These are phyloP conservation scores for Pythium sukuiense DNA, from an alignment of 352 stramenopile species.

Conservation along the genomic window DNA sequence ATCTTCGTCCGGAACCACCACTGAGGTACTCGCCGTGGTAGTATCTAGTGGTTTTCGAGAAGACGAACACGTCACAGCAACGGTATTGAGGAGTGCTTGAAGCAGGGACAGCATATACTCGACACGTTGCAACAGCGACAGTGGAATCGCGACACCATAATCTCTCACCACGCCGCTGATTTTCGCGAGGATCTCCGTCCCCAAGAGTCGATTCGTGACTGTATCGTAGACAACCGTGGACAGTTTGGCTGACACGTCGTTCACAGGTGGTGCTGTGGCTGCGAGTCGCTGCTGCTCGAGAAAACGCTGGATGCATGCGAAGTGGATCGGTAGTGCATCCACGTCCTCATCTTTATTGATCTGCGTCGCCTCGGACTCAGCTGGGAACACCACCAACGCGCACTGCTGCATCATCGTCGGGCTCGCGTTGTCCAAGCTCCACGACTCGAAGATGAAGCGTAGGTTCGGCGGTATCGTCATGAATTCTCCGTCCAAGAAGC, in stretches of 20 bases:
- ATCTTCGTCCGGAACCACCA: slow-evolving; percentile 16
- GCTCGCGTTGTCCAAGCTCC: slow-evolving; percentile 23
- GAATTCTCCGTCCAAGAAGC: slow-evolving; percentile 32
- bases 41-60: slow-evolving; percentile 15
- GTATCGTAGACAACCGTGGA: slow-evolving; percentile 24
- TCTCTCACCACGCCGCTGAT: slow-evolving; percentile 30
- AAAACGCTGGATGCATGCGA: slow-evolving; percentile 32
- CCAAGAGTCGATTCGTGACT: slow-evolving; percentile 27
- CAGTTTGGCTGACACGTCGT: background rate
- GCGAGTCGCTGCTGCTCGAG: slow-evolving; percentile 26
- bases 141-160: slow-evolving; percentile 26
- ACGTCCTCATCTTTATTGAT: slow-evolving; percentile 14
- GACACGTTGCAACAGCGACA: slow-evolving; percentile 45
- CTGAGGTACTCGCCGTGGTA: background rate
- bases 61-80: slow-evolving; percentile 15
- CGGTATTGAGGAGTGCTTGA: slow-evolving; percentile 36
- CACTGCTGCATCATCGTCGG: slow-evolving; percentile 24
- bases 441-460: slow-evolving; percentile 59
- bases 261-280: background rate
- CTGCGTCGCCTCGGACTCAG: slow-evolving; percentile 7
- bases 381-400: slow-evolving; percentile 21
- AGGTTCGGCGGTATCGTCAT: slow-evolving; percentile 67
- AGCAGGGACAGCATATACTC: slow-evolving; percentile 46
- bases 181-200: slow-evolving; percentile 28
- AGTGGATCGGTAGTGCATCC: slow-evolving; percentile 26